A percentile compares a stretch with the other conserved stretches of the same genome.
These are phyloP conservation scores for Gomphus sp. DNA, from an alignment of 1,284 basidiomycete species.

Conservation along the genomic window DNA sequence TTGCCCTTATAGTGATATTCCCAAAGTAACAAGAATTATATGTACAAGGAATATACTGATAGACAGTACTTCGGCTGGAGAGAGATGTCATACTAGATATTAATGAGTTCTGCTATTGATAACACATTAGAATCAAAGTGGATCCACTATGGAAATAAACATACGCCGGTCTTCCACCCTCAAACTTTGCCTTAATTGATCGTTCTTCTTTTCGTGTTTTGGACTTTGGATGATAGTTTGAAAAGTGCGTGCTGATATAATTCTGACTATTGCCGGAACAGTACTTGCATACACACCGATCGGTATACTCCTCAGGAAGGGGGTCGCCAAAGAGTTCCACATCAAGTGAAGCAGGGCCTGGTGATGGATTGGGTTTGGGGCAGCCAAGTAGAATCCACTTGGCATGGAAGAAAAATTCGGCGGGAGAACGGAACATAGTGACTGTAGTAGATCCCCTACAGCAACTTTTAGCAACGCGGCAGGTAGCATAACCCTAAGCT, in stretches of 20 bases:
- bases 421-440: conserved; percentile 20
- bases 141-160: background rate
- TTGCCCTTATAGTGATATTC: too few relatives aligned
- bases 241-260: conserved; percentile 5
- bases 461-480: background rate
- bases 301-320: conserved; percentile 3
- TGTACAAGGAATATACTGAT: too few relatives aligned
- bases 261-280: background rate
- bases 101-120: background rate
- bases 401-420: conserved; percentile 21
- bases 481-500: background rate
- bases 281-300: conserved; percentile 8
- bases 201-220: background rate
- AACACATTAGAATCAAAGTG: background rate
- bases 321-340: background rate
- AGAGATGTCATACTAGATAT: too few relatives aligned
- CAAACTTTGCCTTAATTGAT: background rate
- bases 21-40: too few relatives aligned
- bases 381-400: conserved; percentile 21
- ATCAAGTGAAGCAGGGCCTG: background rate
- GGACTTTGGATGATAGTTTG: conserved; percentile 4
- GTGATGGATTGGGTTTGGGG: conserved; percentile 11
- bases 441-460: conserved; percentile 15
- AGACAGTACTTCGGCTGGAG: too few relatives aligned
- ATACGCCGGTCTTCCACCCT: background rate